Evolutionary conservation across 805 yeast species (phyloP).

Genomic region (Hanseniaspora jakobsenii): DNA sequence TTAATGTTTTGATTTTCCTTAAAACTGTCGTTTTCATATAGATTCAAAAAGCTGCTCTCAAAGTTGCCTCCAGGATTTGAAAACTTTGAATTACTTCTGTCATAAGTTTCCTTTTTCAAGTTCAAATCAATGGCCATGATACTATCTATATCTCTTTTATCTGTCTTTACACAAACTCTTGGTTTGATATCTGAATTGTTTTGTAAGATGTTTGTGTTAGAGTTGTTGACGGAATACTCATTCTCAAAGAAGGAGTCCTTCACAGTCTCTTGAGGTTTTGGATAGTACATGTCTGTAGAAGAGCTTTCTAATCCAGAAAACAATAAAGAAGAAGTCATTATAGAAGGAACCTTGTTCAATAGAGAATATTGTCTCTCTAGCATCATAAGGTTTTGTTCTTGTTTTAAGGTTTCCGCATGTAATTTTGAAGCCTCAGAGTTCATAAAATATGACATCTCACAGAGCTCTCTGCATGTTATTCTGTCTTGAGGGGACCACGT

Average conservation of each 20-base stretch:
- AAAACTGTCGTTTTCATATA: not conserved
- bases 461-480: slow-evolving; percentile 38
- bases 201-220: not conserved
- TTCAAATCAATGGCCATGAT: too few relatives aligned
- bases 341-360: not conserved
- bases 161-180: too few relatives aligned
- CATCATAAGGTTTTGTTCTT: not conserved
- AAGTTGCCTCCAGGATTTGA: slow-evolving; percentile 1
- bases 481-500: slow-evolving; percentile 72
- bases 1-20: too few relatives aligned
- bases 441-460: slow-evolving; percentile 44
- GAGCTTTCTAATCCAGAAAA: not conserved
- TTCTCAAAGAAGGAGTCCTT: too few relatives aligned
- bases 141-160: too few relatives aligned
- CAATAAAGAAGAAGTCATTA: not conserved
- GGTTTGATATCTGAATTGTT: not conserved
- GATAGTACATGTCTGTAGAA: not conserved
- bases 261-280: not conserved
- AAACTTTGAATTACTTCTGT: not conserved
- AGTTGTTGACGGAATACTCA: too few relatives aligned
- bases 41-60: slow-evolving; percentile 11
- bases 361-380: not conserved
- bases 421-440: slow-evolving; percentile 27
- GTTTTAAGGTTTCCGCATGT: slow-evolving; percentile 1
- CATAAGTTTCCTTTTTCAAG: too few relatives aligned